Evolutionary conservation across 371 early-diverging fungal genomes (phyloP), one percentile per base, ranked within the genome.

Genomic region (Entomophthora muscae): DNA sequence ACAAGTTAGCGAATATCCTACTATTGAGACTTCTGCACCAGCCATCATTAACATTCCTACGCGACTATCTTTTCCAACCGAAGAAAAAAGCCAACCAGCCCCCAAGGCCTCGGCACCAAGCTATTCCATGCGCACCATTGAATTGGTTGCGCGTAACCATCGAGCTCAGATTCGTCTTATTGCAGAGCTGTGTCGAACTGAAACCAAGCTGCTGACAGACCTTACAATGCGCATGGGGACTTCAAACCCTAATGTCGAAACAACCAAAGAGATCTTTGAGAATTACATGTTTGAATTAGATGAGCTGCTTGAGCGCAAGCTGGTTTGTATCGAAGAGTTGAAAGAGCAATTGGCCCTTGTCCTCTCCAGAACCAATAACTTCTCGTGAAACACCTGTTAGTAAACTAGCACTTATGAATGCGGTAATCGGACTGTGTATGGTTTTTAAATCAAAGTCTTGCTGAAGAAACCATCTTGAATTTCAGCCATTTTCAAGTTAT

Each of bases 171-270:
- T 94, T 54, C 80, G 85, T 32, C 81, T 87, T 42, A 72, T 85
- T 22, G 83, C 85, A 21, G 93, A 91, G 33, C 74, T 82, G 52
- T 76, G 83, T 23, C 82, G 83, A 63, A 74, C 76, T 32, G 95
- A 96, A 72, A 85, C 85, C 63, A 82, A 80, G 69, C 72, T 92
- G 61, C 72, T 91, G 10, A 83, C 84, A 53, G 80, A 82, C 31
- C 75, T 90, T 54, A 81, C 88, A 5, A 26, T 22, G 5, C 21
- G 21, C 26, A 54, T 54, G 55, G 27, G 5, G 3, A 26, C 7
- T 33, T 53, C 79, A 26, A 70, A 70, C 3, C 33, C 76, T 68
- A 69, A 66, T 70, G 73, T 64, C 72, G n/a, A 69, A 66, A 5
- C 71, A 64, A 58, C 67, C 55, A n/a, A 73, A 66, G 66, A 68